Conservation (phyloP, 179 eudicot species). For the Spinacia oleracea region DNA sequence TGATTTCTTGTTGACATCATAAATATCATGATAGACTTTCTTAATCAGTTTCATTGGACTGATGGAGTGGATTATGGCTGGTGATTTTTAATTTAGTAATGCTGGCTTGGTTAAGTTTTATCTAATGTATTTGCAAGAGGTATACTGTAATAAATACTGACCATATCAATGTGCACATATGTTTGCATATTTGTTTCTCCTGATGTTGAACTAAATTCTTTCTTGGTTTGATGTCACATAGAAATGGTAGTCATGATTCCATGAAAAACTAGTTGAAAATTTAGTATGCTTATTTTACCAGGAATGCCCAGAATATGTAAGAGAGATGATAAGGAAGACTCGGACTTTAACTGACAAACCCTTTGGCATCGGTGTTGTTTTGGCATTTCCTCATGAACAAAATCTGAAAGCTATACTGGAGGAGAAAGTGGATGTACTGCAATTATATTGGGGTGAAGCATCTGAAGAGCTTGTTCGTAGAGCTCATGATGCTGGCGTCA, state of each 20-base stretch:
- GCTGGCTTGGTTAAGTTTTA: neutral
- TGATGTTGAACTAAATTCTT: neutral
- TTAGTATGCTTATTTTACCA: constrained; percentile 29
- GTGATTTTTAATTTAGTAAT: neutral
- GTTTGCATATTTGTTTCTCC: neutral
- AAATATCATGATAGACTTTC: neutral
- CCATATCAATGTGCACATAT: neutral
- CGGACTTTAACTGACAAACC: constrained; percentile 70
- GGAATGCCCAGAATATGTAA: constrained; percentile 77
- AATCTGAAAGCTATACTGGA: constrained; percentile 77
- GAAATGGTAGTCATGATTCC: neutral
- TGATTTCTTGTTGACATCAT: neutral
- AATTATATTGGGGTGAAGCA: constrained; percentile 89
- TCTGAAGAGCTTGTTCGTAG: constrained; percentile 59
- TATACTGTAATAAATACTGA: too few species aligned
- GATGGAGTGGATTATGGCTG: neutral
- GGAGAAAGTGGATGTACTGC: constrained; percentile 78
- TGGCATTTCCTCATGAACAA: constrained; percentile 86
- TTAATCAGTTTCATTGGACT: neutral
- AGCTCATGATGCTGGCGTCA: constrained; percentile 85
- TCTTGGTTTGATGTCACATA: neutral
- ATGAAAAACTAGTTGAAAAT: constrained; percentile 1
- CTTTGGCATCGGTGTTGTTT: constrained; percentile 76
- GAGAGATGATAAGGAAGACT: constrained; percentile 80
- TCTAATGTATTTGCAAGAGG: neutral